phyloP scores from a whole-genome alignment of 805 yeast species.

The Teunomyces pallodes region DNA sequence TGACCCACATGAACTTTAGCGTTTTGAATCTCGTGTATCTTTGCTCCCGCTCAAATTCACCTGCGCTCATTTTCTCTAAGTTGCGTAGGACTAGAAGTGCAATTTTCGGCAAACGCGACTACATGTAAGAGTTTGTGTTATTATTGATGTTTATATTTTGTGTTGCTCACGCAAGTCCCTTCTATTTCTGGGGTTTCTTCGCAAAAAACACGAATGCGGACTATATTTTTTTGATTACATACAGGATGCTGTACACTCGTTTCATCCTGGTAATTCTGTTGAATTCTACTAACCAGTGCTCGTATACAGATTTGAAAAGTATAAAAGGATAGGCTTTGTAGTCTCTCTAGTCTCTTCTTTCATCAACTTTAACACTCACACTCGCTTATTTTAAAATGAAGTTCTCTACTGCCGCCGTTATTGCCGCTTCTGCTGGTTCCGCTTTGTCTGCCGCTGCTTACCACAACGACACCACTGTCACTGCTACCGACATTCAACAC shows the following conservation, averaged over 20 bases:
- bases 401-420: constrained; percentile 30
- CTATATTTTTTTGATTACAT: background rate
- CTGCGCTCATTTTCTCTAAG: background rate
- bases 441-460: constrained; percentile 29
- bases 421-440: constrained; percentile 16
- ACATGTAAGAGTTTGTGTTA: background rate
- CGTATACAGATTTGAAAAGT: background rate
- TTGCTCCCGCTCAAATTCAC: background rate
- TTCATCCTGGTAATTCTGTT: background rate
- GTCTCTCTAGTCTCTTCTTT: background rate
- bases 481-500: constrained; percentile 14
- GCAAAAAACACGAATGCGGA: background rate
- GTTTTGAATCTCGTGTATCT: background rate
- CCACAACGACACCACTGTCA: constrained; percentile 22
- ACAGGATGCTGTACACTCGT: background rate
- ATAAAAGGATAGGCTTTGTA: background rate
- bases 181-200: background rate
- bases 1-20: no score
- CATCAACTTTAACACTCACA: constrained; percentile 6
- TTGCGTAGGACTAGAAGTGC: background rate
- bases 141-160: constrained; percentile 2
- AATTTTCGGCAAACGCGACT: background rate
- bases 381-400: constrained; percentile 25
- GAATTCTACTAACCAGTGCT: background rate
- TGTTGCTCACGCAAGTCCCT: background rate